Evolutionary conservation across 2,329 filamentous ascomycete species (phyloP), one percentile per base, ranked within the genome.

Genomic region (Microdochium nivale): DNA sequence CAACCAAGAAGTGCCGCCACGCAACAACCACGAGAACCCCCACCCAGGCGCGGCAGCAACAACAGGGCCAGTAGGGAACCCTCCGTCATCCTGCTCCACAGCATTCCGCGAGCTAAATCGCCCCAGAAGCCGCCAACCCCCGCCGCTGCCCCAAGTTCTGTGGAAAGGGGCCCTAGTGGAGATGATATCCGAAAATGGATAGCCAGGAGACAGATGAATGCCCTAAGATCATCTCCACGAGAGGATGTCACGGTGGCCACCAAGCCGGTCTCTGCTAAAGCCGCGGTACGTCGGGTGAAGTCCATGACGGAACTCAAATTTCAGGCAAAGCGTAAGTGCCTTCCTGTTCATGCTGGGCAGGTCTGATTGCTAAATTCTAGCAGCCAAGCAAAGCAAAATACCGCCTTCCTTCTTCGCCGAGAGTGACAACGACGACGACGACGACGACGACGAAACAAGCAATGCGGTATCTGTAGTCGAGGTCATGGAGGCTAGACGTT

Each of bases 291-390:
- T 14, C 35, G 47, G 14, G n/a, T 49, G 16, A 50, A 52, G 33
- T 54, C 52, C 24, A 50, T 21, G 23, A 33, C 48, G 21, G 54
- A 49, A 21, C 25, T 50, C 21, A 54, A 19, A 33, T 49, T 55
- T 11, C n/a, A 49, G 23, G 44, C 53, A 9, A 54, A 55, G 49
- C 44, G 55, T 59, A 44, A n/a, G 49, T 40, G 23, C 21, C 37
- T 16, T 11, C n/a, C 16, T n/a, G 9, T 48, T 24, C 13, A 32
- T 2, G 25, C 13, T 7, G 21, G 19, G 4, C 35, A 16, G 35
- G 14, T 16, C 14, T 13, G 19, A 13, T 44, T 16, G 7, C 19
- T 19, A 44, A 16, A 3, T 11, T 11, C 3, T 19, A 11, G 19
- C 40, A 44, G 40, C 40, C 7, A 21, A 44, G 40, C 40, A 21